Conservation (phyloP, 495 filamentous ascomycete genomes). For the Talaromyces wortmannii region DNA sequence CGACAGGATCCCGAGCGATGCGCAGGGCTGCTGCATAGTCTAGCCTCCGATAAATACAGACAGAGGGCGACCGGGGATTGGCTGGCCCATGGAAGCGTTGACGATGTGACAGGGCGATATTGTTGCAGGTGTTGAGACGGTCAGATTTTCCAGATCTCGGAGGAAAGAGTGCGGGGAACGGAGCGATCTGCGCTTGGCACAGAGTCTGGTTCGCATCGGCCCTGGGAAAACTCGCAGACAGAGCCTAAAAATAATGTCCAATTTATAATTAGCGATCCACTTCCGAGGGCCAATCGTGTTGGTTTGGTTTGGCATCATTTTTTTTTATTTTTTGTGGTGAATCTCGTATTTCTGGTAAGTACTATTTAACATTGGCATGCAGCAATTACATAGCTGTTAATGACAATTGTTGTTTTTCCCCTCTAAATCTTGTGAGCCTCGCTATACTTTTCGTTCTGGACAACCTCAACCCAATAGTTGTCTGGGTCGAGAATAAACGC, state of each 20-base stretch:
- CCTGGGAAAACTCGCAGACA: neutral
- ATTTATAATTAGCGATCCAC: too few relatives aligned
- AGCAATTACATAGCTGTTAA: too few relatives aligned
- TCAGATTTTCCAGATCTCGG: too few relatives aligned
- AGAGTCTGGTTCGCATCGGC: neutral
- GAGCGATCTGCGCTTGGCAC: neutral
- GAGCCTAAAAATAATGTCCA: neutral
- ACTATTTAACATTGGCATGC: too few relatives aligned
- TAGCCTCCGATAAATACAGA: neutral
- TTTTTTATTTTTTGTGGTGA: too few relatives aligned
- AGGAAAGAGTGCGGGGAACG: neutral
- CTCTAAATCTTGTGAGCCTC: constrained; percentile 1
- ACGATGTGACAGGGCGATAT: neutral
- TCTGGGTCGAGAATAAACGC: constrained; percentile 93
- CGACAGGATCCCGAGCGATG: neutral
- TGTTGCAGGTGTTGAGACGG: too few relatives aligned
- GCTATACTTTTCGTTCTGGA: constrained; percentile 53
- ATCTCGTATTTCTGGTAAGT: too few relatives aligned
- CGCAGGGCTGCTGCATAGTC: neutral
- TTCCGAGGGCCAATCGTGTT: too few relatives aligned
- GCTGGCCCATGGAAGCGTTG: neutral
- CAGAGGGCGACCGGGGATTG: neutral
- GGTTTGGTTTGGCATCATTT: too few relatives aligned
- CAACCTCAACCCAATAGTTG: constrained; percentile 85
- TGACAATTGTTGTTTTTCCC: neutral